Base-by-base conservation (phyloP, 2,329 filamentous ascomycete species). In the Periconia sp. region DNA sequence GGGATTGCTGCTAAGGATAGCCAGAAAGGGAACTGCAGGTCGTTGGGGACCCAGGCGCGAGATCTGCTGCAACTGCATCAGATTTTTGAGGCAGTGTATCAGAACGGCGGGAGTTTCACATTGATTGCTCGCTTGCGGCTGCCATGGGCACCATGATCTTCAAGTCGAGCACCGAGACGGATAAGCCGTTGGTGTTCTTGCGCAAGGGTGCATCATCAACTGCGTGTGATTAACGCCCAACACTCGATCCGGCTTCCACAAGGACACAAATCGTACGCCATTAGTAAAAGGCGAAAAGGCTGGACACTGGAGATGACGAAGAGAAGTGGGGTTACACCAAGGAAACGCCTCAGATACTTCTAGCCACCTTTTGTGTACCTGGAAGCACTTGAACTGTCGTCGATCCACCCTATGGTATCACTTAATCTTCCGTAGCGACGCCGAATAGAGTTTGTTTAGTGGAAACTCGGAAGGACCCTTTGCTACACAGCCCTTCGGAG, bases 31-130 rank as follows among this genome's bases (percentile, higher is more conserved):
- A 43, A 37, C 33, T 37, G 33, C 13, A 14, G 33, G 33, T n/a
- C n/a, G 15, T 18, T 46, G 31, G 41, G 44, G 45, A 57, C 55
- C 55, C 56, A 50, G 54, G 41, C 50, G 50, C 27, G 57, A 55
- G 66, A 69, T 72, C 68, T 63, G 52, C 67, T 63, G 60, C 62
- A 58, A 58, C 55, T 64, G 68, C 66, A 56, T 71, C 68, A 71
- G 67, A 70, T 62, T 59, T 56, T 30, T 53, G 54, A 56, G 33
- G 47, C 56, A 54, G 55, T 65, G 70, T 73, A 64, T 71, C 69
- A 72, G 62, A 60, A 33, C 59, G 50, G 55, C 66, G 61, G 61
- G 53, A 67, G 70, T 73, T 73, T 72, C 70, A 71, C 52, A 57
- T 67, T 56, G 45, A 65, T 62, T 63, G 54, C 61, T 62, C 59